phyloP scores from a whole-genome alignment of 2,329 filamentous ascomycete species.

The Pseudogymnoascus sp. region DNA sequence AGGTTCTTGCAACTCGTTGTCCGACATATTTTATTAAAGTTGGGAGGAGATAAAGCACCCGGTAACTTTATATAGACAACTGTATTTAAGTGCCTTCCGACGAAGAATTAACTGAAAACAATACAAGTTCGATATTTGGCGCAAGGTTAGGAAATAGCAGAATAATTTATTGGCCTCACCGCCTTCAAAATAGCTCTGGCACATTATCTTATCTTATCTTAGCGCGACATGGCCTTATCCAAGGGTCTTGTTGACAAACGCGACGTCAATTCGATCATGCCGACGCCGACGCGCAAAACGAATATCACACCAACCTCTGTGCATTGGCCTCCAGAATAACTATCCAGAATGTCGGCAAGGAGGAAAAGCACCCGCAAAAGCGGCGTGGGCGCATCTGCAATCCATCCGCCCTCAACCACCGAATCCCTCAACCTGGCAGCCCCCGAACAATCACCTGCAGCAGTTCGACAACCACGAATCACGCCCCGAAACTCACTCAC shows the following conservation, averaged over 20 bases:
- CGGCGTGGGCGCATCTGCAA: neutral
- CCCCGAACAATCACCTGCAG: neutral
- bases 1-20: constrained; percentile 23
- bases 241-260: constrained; percentile 9
- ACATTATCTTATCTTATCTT: constrained; percentile 9
- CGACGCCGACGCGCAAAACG: constrained; percentile 7
- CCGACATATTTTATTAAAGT: constrained; percentile 18
- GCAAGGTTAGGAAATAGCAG: neutral
- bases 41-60: neutral
- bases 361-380: neutral
- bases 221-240: neutral
- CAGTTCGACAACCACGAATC: constrained; percentile 15
- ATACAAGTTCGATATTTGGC: neutral
- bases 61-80: neutral
- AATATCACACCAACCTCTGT: neutral
- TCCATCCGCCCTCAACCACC: neutral
- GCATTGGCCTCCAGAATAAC: neutral
- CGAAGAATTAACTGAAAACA: neutral
- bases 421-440: neutral
- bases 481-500: constrained; percentile 21
- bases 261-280: neutral
- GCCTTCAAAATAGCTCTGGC: constrained; percentile 2
- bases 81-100: neutral
- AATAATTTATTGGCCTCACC: constrained; percentile 8
- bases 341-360: neutral